phyloP scores from a whole-genome alignment of 169 alveolate species.

The Neospora caninum region DNA sequence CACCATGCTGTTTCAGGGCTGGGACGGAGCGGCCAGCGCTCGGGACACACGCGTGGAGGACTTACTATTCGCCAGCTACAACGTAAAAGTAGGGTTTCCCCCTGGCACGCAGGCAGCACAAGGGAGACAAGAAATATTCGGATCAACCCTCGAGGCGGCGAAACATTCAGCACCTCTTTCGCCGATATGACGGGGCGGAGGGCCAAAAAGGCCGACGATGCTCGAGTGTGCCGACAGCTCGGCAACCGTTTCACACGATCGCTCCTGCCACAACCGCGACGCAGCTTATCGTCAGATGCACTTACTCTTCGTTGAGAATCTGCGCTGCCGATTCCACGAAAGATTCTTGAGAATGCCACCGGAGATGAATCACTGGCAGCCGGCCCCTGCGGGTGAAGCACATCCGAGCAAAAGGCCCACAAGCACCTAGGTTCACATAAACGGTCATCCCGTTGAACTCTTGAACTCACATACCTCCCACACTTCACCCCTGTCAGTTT shows the following conservation, averaged over 20 bases:
- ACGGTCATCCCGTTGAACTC: too few species aligned
- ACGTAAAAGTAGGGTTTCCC: slow-evolving; percentile 1
- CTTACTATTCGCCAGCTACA: slow-evolving; percentile 29
- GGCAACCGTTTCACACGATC: too few species aligned
- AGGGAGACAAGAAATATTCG: background rate
- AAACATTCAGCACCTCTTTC: too few species aligned
- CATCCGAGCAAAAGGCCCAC: background rate
- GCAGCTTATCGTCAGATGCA: background rate
- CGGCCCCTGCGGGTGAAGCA: background rate
- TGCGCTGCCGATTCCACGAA: background rate
- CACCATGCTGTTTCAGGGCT: too few species aligned
- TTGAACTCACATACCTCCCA: too few species aligned
- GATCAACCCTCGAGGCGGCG: background rate
- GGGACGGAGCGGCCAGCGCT: too few species aligned
- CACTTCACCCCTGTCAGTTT: too few species aligned
- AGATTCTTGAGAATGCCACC: slow-evolving; percentile 21
- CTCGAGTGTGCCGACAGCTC: too few species aligned
- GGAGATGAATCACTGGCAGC: background rate
- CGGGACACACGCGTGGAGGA: background rate
- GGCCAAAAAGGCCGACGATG: too few species aligned
- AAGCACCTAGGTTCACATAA: too few species aligned
- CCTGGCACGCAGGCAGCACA: background rate
- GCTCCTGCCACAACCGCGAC: too few species aligned
- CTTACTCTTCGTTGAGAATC: background rate
- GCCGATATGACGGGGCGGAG: too few species aligned